Conservation (phyloP, 2,329 filamentous ascomycete genomes). For the Diaporthe amygdali region DNA sequence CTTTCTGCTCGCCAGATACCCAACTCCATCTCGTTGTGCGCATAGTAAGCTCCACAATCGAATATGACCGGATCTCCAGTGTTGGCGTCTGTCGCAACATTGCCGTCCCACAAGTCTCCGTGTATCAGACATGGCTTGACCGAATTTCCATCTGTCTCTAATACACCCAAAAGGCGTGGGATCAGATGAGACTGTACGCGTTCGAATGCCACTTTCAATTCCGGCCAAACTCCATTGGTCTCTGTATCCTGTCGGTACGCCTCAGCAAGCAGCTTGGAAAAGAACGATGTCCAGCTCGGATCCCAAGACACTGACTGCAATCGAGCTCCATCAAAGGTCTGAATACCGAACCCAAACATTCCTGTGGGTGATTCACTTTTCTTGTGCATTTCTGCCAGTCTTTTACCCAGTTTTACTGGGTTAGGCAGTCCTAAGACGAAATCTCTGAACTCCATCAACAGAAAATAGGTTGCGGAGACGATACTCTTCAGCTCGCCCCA, state of each 20-base stretch:
- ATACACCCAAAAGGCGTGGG: slow-evolving; percentile 34
- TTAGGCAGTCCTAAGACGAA: slow-evolving; percentile 30
- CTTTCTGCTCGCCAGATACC: slow-evolving; percentile 35
- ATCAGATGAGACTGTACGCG: slow-evolving; percentile 34
- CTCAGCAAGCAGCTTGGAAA: slow-evolving; percentile 37
- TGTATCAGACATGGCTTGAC: slow-evolving; percentile 40
- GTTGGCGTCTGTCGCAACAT: slow-evolving; percentile 37
- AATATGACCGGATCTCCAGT: slow-evolving; percentile 40
- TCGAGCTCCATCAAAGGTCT: slow-evolving; percentile 37
- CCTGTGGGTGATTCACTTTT: slow-evolving; percentile 31
- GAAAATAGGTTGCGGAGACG: slow-evolving; percentile 31
- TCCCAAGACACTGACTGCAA: slow-evolving; percentile 39
- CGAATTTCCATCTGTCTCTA: slow-evolving; percentile 33
- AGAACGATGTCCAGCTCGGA: slow-evolving; percentile 45
- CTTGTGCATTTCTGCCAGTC: slow-evolving; percentile 26
- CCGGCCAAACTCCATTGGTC: slow-evolving; percentile 36
- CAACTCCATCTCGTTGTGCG: slow-evolving; percentile 44
- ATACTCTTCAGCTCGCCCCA: slow-evolving; percentile 31
- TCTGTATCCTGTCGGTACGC: slow-evolving; percentile 35
- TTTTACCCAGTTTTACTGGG: slow-evolving; percentile 15
- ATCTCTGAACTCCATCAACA: slow-evolving; percentile 36
- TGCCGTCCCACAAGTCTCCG: slow-evolving; percentile 48
- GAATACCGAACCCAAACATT: slow-evolving; percentile 42
- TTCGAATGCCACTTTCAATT: slow-evolving; percentile 32
- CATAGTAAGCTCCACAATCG: slow-evolving; percentile 43